phyloP scores from a whole-genome alignment of 768 basidiomycete genomes.

The Lactarius evosmus region DNA sequence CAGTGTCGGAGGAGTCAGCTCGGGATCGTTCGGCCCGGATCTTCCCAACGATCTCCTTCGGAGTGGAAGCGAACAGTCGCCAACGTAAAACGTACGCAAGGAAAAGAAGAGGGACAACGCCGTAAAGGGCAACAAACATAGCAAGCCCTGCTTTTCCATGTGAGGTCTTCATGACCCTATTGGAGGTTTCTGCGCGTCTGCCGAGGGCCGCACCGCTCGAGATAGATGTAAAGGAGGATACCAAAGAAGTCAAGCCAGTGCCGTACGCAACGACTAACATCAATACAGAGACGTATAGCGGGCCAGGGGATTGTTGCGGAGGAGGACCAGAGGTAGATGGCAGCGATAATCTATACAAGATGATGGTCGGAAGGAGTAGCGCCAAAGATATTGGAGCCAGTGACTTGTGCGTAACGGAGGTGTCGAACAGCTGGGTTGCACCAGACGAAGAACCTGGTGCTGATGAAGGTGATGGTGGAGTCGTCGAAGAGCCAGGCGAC shows the following conservation, averaged over 20 bases:
- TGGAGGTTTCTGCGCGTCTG: conserved; percentile 37
- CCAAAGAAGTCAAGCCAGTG: conserved; percentile 60
- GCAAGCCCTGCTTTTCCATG: conserved; percentile 66
- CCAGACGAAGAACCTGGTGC: conserved; percentile 14
- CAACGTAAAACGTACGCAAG: conserved; percentile 32
- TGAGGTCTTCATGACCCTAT: conserved; percentile 47
- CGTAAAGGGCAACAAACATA: conserved; percentile 62
- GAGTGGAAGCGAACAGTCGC: conserved; percentile 16
- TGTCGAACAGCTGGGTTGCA: conserved; percentile 35
- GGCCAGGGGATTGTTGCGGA: conserved; percentile 29
- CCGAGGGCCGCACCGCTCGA: conserved; percentile 25
- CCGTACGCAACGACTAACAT: conserved; percentile 50
- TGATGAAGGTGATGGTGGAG: conserved; percentile 32
- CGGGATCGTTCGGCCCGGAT: conserved; percentile 29
- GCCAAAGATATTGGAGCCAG: conserved; percentile 49
- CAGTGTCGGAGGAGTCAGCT: conserved; percentile 40
- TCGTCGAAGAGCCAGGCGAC: conserved; percentile 16
- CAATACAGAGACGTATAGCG: conserved; percentile 40
- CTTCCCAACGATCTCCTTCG: conserved; percentile 15
- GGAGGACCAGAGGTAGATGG: conserved; percentile 35
- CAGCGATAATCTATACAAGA: conserved; percentile 43
- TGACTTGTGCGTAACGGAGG: conserved; percentile 47
- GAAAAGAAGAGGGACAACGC: conserved; percentile 43
- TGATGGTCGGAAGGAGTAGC: conserved; percentile 42
- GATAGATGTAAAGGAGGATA: conserved; percentile 59